Conservation (phyloP, 169 alveolate genomes). For the Plasmodium gaboni region DNA sequence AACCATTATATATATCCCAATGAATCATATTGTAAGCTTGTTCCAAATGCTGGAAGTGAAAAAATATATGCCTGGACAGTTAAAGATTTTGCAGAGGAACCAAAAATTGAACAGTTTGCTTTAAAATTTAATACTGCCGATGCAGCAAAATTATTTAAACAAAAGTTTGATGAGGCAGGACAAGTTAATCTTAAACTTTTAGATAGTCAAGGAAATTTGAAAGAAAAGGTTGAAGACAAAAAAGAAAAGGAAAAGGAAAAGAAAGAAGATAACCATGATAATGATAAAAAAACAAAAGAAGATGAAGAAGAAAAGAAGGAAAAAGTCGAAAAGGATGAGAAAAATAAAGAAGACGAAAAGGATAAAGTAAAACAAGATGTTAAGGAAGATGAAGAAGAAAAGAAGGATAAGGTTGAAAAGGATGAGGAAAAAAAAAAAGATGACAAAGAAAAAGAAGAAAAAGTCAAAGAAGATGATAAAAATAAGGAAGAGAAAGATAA, state of each 20-base stretch:
- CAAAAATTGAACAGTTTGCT: conserved; percentile 94
- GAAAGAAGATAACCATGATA: conserved; percentile 46
- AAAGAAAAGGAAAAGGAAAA: conserved; percentile 37
- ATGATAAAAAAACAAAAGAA: conserved; percentile 26
- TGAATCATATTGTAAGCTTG: conserved; percentile 91
- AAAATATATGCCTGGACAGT: conserved; percentile 97
- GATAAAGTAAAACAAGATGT: conserved; percentile 35
- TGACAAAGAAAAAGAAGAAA: conserved; percentile 31
- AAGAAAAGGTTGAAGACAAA: conserved; percentile 62
- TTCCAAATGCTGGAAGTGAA: conserved; percentile 97
- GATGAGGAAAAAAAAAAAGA: conserved; percentile 35
- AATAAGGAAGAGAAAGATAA: conserved; percentile 23
- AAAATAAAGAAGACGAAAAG: conserved; percentile 80
- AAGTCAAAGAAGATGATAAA: conserved; percentile 23
- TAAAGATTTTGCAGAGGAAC: conserved; percentile 96
- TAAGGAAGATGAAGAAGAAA: conserved; percentile 22
- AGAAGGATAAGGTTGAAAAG: conserved; percentile 45
- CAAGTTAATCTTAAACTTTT: conserved; percentile 86
- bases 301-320: conserved; percentile 56
- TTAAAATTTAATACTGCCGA: conserved; percentile 93
- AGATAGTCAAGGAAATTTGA: conserved; percentile 54
- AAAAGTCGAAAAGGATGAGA: conserved; percentile 38
- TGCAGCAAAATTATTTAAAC: conserved; percentile 91
- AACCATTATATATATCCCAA: conserved; percentile 91
- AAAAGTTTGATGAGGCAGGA: conserved; percentile 93